Evolutionary conservation across 371 early-diverging fungal species (phyloP).

Genomic region (Rhizomucor miehei): DNA sequence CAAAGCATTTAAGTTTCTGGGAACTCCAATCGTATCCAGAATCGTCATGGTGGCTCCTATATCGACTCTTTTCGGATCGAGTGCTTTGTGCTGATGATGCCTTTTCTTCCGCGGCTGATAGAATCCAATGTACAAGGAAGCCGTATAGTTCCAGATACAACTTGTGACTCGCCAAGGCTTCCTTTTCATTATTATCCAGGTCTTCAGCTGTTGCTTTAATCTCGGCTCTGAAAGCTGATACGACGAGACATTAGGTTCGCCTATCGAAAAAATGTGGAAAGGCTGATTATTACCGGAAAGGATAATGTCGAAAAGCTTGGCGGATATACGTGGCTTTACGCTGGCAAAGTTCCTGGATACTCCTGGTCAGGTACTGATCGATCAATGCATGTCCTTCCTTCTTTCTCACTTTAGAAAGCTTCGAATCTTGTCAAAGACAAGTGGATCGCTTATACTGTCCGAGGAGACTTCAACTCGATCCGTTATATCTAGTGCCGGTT

Average conservation of each 20-base stretch:
- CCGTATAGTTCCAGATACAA: conserved; percentile 72
- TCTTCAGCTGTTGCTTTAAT: conserved; percentile 56
- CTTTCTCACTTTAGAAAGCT: conserved; percentile 73
- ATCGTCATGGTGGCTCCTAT: conserved; percentile 17
- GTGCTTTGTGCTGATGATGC: conserved; percentile 37
- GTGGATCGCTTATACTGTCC: conserved; percentile 49
- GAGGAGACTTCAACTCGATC: conserved; percentile 61
- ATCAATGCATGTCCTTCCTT: neutral
- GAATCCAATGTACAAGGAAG: conserved; percentile 72
- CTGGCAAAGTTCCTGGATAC: conserved; percentile 28
- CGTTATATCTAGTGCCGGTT: conserved; percentile 50
- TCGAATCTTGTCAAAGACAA: conserved; percentile 59
- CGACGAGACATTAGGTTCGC: conserved; percentile 1
- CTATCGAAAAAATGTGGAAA: too few species aligned
- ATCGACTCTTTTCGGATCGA: conserved; percentile 9
- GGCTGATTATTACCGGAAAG: conserved; percentile 52
- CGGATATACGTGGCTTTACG: conserved; percentile 30
- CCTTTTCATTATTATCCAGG: conserved; percentile 60
- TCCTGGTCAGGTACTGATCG: neutral
- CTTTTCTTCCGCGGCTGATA: conserved; percentile 61
- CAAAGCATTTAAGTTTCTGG: conserved; percentile 54
- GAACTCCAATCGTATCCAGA: conserved; percentile 58
- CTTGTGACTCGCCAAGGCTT: conserved; percentile 63
- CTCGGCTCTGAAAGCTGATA: conserved; percentile 63
- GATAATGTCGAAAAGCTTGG: conserved; percentile 56